Conservation (phyloP, 305 asterid species). For the Fraxinus paxiana region DNA sequence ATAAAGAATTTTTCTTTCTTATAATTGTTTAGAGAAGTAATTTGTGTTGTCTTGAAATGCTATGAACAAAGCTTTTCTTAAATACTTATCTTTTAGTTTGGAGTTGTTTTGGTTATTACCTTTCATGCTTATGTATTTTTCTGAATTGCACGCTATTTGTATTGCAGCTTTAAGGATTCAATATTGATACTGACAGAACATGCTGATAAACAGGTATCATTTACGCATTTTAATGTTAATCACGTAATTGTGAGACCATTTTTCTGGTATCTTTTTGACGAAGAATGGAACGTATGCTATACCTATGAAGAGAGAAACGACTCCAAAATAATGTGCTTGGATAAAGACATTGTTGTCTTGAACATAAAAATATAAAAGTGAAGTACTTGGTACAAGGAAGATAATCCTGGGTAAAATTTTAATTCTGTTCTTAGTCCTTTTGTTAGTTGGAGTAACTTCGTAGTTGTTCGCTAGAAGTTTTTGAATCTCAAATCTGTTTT, state of each 20-base stretch:
- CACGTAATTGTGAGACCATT: slow-evolving; percentile 6
- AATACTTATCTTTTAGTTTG: slow-evolving; percentile 1
- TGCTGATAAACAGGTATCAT: slow-evolving; percentile 44
- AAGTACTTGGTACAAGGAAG: not conserved
- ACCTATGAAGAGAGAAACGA: not conserved
- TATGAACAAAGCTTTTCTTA: not conserved
- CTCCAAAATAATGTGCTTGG: not conserved
- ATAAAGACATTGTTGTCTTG: not conserved
- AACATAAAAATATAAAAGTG: not conserved
- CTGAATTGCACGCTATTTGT: slow-evolving; percentile 23
- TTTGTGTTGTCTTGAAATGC: not conserved
- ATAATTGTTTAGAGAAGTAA: not conserved
- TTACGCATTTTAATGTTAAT: slow-evolving; percentile 4
- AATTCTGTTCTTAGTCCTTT: not conserved
- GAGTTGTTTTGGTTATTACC: slow-evolving; percentile 1
- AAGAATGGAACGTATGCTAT: not conserved
- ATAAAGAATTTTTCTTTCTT: not conserved
- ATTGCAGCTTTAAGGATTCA: slow-evolving; percentile 49
- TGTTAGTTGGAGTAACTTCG: not conserved
- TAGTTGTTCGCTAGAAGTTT: not conserved
- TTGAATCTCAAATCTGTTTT: not conserved
- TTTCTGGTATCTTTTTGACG: slow-evolving; percentile 8
- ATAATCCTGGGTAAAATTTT: not conserved
- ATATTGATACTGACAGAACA: slow-evolving; percentile 47
- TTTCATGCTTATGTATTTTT: slow-evolving; percentile 9